These are phyloP conservation scores for Sporothrix variecibatus DNA, from an alignment of 2,329 filamentous ascomycete genomes.

Conservation along the genomic window DNA sequence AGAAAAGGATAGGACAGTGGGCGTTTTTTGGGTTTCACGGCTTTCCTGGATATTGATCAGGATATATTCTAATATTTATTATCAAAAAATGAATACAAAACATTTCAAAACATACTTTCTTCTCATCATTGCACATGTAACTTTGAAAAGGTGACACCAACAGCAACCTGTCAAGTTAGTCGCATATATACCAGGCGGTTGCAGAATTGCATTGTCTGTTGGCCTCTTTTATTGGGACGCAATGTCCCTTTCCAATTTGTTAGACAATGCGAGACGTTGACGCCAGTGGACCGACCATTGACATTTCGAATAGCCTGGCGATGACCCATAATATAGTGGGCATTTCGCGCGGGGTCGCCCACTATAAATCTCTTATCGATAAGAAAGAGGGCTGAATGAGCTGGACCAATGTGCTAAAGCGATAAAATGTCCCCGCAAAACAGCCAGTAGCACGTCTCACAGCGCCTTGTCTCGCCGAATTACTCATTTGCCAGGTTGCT, in stretches of 20 bases:
- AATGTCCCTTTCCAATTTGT: not conserved
- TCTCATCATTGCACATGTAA: not conserved
- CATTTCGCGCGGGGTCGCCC: not conserved
- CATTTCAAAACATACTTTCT: not conserved
- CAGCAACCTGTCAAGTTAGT: not conserved
- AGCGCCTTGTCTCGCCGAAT: conserved; percentile 5
- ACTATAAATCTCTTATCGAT: conserved; percentile 12
- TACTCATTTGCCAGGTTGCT: conserved; percentile 19
- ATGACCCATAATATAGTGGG: not conserved
- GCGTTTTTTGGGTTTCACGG: not conserved
- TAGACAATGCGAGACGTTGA: not conserved
- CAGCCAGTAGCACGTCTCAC: not conserved
- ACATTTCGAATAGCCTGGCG: not conserved
- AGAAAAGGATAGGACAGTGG: conserved; percentile 5
- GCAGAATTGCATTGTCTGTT: not conserved
- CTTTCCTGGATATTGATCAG: not conserved
- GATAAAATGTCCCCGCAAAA: not conserved
- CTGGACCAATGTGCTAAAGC: not conserved
- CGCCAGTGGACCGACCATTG: not conserved
- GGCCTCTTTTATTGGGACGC: not conserved
- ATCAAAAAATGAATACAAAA: conserved; percentile 6
- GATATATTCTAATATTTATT: not conserved
- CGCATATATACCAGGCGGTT: not conserved
- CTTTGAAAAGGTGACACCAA: not conserved
- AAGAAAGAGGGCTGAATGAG: conserved; percentile 13